phyloP scores from a whole-genome alignment of 2,329 filamentous ascomycete species.

The Dactylellina drechsleri region DNA sequence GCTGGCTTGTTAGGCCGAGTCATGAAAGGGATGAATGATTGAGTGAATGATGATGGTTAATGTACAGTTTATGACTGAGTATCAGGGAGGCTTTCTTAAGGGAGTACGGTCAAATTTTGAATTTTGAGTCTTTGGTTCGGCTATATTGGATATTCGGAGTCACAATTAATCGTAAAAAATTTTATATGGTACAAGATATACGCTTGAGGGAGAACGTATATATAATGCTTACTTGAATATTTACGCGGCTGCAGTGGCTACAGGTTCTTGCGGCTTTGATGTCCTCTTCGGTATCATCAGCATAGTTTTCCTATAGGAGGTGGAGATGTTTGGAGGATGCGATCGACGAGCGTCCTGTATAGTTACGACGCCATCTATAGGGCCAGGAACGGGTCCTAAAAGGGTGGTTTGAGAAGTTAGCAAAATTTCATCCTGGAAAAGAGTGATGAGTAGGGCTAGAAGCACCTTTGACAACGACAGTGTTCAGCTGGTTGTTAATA shows the following conservation, averaged over 20 bases:
- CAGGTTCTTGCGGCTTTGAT: constrained; percentile 12
- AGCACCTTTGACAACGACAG: constrained; percentile 84
- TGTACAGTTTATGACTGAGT: not conserved
- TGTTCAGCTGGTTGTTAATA: constrained; percentile 85
- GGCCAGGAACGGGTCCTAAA: constrained; percentile 78
- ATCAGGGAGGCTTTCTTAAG: not conserved
- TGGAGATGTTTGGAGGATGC: constrained; percentile 42
- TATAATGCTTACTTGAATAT: constrained; percentile 2
- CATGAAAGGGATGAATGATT: not conserved
- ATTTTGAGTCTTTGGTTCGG: constrained; percentile 1
- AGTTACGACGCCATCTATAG: constrained; percentile 84
- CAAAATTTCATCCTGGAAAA: not conserved
- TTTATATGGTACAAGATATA: no score
- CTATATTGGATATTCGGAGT: constrained; percentile 24
- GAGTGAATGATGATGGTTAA: not conserved
- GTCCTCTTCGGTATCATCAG: not conserved
- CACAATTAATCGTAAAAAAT: not conserved
- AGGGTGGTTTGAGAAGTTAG: not conserved
- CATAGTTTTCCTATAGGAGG: constrained; percentile 39
- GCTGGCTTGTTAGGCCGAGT: constrained; percentile 26
- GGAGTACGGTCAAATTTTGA: constrained; percentile 12
- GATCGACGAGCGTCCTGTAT: constrained; percentile 76
- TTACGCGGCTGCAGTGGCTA: constrained; percentile 7
- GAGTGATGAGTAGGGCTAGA: not conserved
- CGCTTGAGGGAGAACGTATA: constrained; percentile 1